Percentiles rank a stretch among this genome's conserved stretches.
Conservation (phyloP, 2,329 filamentous ascomycete genomes). For the Venturia effusa region DNA sequence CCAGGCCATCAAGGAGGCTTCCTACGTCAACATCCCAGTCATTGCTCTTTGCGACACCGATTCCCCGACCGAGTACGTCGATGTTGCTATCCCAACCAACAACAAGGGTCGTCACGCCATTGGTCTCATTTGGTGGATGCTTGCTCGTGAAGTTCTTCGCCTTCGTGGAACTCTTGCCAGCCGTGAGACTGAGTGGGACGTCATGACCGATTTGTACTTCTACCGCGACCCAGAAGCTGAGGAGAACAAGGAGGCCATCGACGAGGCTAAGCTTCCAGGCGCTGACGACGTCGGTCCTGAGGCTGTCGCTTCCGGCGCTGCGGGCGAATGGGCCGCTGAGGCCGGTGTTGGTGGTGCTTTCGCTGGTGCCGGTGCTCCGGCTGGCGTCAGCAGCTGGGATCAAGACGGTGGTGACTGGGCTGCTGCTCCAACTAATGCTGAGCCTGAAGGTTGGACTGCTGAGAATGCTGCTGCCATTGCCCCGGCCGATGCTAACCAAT, state of each 20-base stretch:
- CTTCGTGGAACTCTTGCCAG: constrained; percentile 92
- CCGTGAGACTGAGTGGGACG: constrained; percentile 96
- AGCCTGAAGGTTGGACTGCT: constrained; percentile 18
- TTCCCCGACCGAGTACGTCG: constrained; percentile 98
- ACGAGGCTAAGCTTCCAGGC: constrained; percentile 76
- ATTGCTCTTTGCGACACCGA: constrained; percentile 98
- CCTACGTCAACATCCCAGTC: constrained; percentile 99
- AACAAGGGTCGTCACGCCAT: constrained; percentile 99
- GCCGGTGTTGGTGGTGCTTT: constrained; percentile 52
- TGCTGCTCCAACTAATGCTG: constrained; percentile 35
- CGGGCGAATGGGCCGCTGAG: constrained; percentile 79
- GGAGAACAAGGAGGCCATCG: constrained; percentile 88
- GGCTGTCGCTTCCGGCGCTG: constrained; percentile 71
- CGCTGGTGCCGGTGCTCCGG: constrained; percentile 48
- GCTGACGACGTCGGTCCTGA: constrained; percentile 74
- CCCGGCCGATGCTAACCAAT: constrained; percentile 22
- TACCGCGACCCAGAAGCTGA: constrained; percentile 99
- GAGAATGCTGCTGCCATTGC: constrained; percentile 28
- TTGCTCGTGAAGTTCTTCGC: constrained; percentile 98
- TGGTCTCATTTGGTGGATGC: constrained; percentile 98
- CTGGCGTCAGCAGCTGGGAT: constrained; percentile 53
- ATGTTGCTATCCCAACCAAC: constrained; percentile 98
- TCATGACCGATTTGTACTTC: constrained; percentile 99
- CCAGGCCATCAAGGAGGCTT: constrained; percentile 99
- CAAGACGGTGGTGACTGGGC: constrained; percentile 55